Evolutionary conservation across 805 yeast genomes (phyloP).

Genomic region (Hanseniaspora occidentalis): DNA sequence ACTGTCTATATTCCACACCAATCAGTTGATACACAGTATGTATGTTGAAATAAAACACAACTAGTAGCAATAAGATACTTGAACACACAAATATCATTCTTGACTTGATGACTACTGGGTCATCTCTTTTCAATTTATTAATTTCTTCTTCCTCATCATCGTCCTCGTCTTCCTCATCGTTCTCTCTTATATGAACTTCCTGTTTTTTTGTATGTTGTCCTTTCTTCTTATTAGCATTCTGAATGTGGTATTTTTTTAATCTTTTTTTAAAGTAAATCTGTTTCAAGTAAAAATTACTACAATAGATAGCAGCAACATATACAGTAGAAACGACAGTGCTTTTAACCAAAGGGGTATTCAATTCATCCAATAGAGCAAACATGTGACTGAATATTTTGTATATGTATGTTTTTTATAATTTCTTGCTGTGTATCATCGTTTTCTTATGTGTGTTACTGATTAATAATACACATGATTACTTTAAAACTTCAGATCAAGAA

Average conservation of each 20-base stretch:
- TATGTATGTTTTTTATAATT: no score
- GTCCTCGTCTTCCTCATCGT: not conserved
- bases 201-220: not conserved
- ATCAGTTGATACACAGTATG: not conserved
- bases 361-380: no score
- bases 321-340: not conserved
- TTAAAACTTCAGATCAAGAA: no score
- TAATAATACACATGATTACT: no score
- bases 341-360: not conserved
- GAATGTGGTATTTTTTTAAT: not conserved
- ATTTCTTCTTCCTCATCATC: no score
- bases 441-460: no score
- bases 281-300: not conserved
- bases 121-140: conserved; percentile 6
- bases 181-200: not conserved
- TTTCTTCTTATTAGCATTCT: not conserved
- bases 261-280: not conserved
- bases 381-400: no score
- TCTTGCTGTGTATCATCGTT: no score
- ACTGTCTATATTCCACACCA: not conserved
- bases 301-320: not conserved
- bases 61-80: not conserved
- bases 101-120: conserved; percentile 6
- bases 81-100: conserved; percentile 5
- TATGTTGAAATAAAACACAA: not conserved